Evolutionary conservation across 1,284 basidiomycete genomes (phyloP).

Genomic region (Dichomitus squalens): DNA sequence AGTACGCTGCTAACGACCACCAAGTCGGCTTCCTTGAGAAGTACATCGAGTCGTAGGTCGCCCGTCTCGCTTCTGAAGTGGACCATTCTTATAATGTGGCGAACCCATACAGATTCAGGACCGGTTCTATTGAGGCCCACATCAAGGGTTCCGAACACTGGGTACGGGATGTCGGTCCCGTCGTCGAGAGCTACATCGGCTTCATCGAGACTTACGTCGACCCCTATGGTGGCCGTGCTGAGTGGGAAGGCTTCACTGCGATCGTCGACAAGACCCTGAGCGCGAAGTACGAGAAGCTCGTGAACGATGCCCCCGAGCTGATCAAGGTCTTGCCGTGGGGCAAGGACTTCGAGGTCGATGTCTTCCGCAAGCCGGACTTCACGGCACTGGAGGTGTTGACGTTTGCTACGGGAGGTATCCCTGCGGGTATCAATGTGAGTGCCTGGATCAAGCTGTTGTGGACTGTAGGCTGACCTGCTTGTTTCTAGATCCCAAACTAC

Average conservation of each 20-base stretch:
- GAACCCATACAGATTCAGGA: slow-evolving; percentile 56
- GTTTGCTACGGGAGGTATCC: slow-evolving; percentile 85
- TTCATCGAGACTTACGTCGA: slow-evolving; percentile 75
- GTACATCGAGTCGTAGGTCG: slow-evolving; percentile 76
- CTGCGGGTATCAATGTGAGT: slow-evolving; percentile 79
- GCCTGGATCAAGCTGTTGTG: not conserved
- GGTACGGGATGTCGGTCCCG: slow-evolving; percentile 85
- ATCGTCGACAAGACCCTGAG: slow-evolving; percentile 84
- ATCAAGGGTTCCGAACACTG: slow-evolving; percentile 75
- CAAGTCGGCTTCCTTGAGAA: slow-evolving; percentile 75
- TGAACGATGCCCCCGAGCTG: slow-evolving; percentile 71
- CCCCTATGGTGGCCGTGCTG: slow-evolving; percentile 80
- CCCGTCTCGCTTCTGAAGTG: no score
- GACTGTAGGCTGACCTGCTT: not conserved
- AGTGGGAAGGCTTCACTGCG: slow-evolving; percentile 91
- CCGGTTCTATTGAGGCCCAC: slow-evolving; percentile 78
- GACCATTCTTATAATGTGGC: not conserved
- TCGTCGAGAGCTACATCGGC: slow-evolving; percentile 87
- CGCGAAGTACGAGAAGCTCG: slow-evolving; percentile 78
- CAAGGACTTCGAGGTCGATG: slow-evolving; percentile 77
- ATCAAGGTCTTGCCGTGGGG: slow-evolving; percentile 87
- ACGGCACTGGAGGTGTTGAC: slow-evolving; percentile 79
- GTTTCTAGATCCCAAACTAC: slow-evolving; percentile 55
- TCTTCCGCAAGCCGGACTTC: slow-evolving; percentile 85
- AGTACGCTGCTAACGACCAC: slow-evolving; percentile 72